These are phyloP conservation scores for Davidsoniella virescens DNA, from an alignment of 2,329 filamentous ascomycete species.

Conservation along the genomic window DNA sequence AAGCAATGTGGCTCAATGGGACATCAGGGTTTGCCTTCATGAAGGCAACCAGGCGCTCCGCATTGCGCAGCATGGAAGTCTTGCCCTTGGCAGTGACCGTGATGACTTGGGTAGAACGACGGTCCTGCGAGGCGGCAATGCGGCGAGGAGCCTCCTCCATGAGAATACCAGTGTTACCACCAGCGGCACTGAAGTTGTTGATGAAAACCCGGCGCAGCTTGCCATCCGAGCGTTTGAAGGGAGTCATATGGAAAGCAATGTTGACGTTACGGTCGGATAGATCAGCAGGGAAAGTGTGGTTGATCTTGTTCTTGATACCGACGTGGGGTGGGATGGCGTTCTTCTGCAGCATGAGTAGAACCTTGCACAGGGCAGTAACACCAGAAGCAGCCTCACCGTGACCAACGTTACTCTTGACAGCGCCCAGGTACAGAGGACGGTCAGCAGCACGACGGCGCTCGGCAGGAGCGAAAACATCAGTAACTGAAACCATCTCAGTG, in stretches of 20 bases:
- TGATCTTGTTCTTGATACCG: slow-evolving; percentile 50
- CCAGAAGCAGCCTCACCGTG: slow-evolving; percentile 48
- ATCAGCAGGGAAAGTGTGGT: slow-evolving; percentile 41
- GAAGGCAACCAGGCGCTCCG: slow-evolving; percentile 36
- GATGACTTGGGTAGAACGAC: slow-evolving; percentile 41
- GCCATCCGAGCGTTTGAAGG: slow-evolving; percentile 31
- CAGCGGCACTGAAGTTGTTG: slow-evolving; percentile 58
- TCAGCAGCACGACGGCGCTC: slow-evolving; percentile 29
- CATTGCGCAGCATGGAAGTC: slow-evolving; percentile 40
- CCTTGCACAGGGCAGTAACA: slow-evolving; percentile 45
- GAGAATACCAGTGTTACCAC: slow-evolving; percentile 53
- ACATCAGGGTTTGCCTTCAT: slow-evolving; percentile 35
- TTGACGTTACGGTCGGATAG: slow-evolving; percentile 39
- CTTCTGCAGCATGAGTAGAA: slow-evolving; percentile 48
- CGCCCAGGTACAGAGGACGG: slow-evolving; percentile 43
- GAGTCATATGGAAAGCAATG: slow-evolving; percentile 38
- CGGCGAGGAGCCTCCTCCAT: slow-evolving; percentile 43
- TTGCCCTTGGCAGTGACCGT: slow-evolving; percentile 40
- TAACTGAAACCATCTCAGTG: slow-evolving; percentile 66
- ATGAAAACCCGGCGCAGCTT: slow-evolving; percentile 34
- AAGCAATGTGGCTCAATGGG: slow-evolving; percentile 43
- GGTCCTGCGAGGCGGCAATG: slow-evolving; percentile 31
- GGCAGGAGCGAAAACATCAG: slow-evolving; percentile 34
- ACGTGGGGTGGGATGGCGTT: slow-evolving; percentile 47
- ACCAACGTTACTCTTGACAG: slow-evolving; percentile 48